Evolutionary conservation across 345 rosid species (phyloP), one percentile per base, ranked within the genome.

Genomic region (Toxicodendron radicans): DNA sequence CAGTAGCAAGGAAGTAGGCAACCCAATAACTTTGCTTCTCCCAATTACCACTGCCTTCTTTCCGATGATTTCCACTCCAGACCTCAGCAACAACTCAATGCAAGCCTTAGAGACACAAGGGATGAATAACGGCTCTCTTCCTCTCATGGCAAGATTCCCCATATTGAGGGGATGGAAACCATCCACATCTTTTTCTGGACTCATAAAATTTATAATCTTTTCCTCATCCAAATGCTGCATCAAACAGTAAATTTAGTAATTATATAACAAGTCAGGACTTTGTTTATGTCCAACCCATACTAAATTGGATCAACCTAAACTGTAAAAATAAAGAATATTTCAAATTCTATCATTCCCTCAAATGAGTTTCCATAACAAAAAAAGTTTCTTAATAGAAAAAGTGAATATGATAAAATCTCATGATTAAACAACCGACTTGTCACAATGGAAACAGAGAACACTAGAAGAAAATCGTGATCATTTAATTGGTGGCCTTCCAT

Each of bases 121-220:
- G 59, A 78, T 64, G 65, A 82, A 82, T 6, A 79, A 68, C 11
- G 85, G 85, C 53, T 82, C 78, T 73, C 82, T 75, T 70, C 85
- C 82, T 51, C 74, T 71, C 81, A 81, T 74, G 32, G 84, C 84
- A 72, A 81, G 84, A 38, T 71, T 74, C 10, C 84, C 84, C 72
- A 78, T 75, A 45, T 81, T 74, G 58, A 81, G 63, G 58, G 84
- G 84, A 75, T 81, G 81, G 64, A 81, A 81, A 48, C 84, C 81
- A 67, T 81, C 84, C 49, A 81, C 81, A 14, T 81, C 84, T 68
- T 82, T 82, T 64, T 75, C 78, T 4, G 67, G 79, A 64, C 80
- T 82, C 48, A 78, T 71, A 2, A 70, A 38, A 46, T 52, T 71
- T 7, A 73, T 12, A 54, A 78, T 72, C 45, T 68, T 78, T 48